Evolutionary conservation across 257 asterid genomes (phyloP).

Genomic region (Lycium barbarum): DNA sequence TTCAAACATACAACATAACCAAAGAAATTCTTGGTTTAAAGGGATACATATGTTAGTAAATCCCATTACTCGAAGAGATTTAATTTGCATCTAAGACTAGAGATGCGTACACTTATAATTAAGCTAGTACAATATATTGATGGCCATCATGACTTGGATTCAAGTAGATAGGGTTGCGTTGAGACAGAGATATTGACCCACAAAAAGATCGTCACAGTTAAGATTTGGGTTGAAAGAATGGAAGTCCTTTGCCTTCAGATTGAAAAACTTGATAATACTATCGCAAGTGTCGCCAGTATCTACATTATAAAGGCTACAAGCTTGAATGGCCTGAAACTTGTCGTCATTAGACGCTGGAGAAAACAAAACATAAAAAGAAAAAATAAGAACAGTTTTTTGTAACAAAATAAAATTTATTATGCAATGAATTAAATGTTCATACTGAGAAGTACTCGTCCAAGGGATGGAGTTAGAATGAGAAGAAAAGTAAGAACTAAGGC

Average conservation of each 20-base stretch:
- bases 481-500: constrained; percentile 8
- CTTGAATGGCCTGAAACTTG: background rate
- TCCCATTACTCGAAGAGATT: background rate
- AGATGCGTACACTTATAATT: background rate
- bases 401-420: background rate
- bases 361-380: background rate
- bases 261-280: background rate
- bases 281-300: constrained; percentile 17
- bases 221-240: background rate
- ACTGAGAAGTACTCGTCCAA: background rate
- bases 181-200: constrained; percentile 21
- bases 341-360: background rate
- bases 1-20: constrained; percentile 13
- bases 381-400: background rate
- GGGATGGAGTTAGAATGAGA: constrained; percentile 7
- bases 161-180: constrained; percentile 19
- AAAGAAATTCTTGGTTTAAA: background rate
- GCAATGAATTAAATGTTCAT: background rate
- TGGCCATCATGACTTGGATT: background rate
- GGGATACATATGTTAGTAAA: background rate
- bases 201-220: background rate
- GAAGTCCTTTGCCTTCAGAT: background rate
- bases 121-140: background rate
- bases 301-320: background rate
- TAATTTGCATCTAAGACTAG: background rate